A percentile compares a stretch with the other conserved stretches of the same genome.
Conservation (phyloP, 129 eudicot species). For the Saposhnikovia divaricata region DNA sequence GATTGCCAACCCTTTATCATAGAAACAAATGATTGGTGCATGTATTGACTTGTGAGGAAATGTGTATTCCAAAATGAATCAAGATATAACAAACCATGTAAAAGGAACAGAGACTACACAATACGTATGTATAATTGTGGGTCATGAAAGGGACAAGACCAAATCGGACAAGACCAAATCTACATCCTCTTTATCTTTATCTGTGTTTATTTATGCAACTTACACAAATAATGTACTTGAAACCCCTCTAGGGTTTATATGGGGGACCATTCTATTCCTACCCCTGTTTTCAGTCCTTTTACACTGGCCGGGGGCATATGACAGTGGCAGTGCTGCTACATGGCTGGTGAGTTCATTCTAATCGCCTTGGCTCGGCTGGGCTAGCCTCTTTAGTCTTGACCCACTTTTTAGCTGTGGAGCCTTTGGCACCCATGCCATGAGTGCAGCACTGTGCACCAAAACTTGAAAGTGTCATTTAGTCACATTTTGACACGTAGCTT, state of each 20-base stretch:
- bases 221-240: not conserved
- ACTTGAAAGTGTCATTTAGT: no score
- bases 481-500: no score
- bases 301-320: conserved; percentile 10
- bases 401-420: no score
- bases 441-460: no score
- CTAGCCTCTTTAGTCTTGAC: no score
- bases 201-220: not conserved
- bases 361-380: conserved; percentile 11
- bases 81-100: not conserved
- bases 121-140: not conserved
- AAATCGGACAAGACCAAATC: conserved; percentile 12
- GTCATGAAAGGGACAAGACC: conserved; percentile 23
- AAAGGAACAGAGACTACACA: not conserved
- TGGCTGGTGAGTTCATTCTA: conserved; percentile 7
- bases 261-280: conserved; percentile 31
- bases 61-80: not conserved
- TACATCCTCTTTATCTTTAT: not conserved
- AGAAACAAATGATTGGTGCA: not conserved
- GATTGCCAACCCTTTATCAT: not conserved
- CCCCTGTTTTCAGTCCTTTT: not conserved
- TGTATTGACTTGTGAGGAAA: not conserved
- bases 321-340: conserved; percentile 10
- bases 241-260: conserved; percentile 9
- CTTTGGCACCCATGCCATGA: no score